Conservation (phyloP, 2,329 filamentous ascomycete genomes). For the Ceratocystis diversiconidia region DNA sequence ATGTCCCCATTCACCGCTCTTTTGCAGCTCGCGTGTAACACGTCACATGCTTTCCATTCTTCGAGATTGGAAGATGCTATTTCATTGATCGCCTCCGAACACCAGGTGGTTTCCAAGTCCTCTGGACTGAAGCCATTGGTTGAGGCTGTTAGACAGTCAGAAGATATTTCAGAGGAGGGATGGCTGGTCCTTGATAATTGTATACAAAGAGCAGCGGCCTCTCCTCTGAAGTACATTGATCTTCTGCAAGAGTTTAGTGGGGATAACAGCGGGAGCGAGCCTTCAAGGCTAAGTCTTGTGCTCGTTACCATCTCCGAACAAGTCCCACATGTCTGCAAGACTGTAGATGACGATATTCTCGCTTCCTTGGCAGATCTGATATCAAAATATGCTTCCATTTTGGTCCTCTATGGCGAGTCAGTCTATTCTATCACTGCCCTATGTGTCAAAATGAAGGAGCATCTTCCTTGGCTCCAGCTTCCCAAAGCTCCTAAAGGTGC, state of each 20-base stretch:
- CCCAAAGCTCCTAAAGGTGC: conserved; percentile 9
- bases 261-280: conserved; percentile 22
- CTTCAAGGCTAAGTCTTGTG: conserved; percentile 41
- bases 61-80: conserved; percentile 13
- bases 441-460: conserved; percentile 25
- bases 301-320: conserved; percentile 62
- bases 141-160: conserved; percentile 16
- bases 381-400: conserved; percentile 40
- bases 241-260: conserved; percentile 38
- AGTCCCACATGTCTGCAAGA: conserved; percentile 51
- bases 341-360: conserved; percentile 31
- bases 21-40: conserved; percentile 33
- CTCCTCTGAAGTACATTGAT: conserved; percentile 74
- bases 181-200: conserved; percentile 75
- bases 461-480: conserved; percentile 21
- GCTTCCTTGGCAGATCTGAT: conserved; percentile 43
- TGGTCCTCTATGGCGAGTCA: conserved; percentile 37
- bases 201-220: conserved; percentile 55
- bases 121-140: conserved; percentile 14
- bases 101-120: conserved; percentile 16
- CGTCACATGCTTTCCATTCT: conserved; percentile 15
- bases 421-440: conserved; percentile 22
- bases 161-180: conserved; percentile 30
- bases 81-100: conserved; percentile 13
- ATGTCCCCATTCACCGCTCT: conserved; percentile 61